A percentile compares a stretch with the other conserved stretches of the same genome.
Evolutionary conservation across 306 rosid genomes (phyloP).

Genomic region (Castanea crenata): DNA sequence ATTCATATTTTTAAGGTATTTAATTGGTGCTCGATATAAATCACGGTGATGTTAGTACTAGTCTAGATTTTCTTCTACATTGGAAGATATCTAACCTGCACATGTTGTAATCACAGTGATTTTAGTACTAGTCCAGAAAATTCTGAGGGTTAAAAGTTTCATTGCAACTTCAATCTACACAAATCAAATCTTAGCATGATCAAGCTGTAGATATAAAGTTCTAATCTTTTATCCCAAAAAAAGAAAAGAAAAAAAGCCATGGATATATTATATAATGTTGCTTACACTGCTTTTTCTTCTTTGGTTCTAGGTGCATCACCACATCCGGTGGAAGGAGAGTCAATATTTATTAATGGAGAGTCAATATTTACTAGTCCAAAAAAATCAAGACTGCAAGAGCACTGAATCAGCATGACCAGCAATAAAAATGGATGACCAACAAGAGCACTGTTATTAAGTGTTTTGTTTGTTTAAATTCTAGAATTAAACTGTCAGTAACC

Average conservation of each 20-base stretch:
- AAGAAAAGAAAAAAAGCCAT: too few species aligned
- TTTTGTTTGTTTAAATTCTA: too few species aligned
- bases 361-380: too few species aligned
- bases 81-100: conserved; percentile 32
- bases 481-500: too few species aligned
- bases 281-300: neutral
- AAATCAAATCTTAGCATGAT: neutral
- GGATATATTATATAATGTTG: neutral
- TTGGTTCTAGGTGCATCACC: conserved; percentile 36
- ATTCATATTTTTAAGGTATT: neutral
- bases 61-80: neutral
- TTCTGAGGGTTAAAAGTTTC: conserved; percentile 3
- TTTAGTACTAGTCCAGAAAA: too few species aligned
- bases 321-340: conserved; percentile 38
- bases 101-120: neutral
- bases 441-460: too few species aligned
- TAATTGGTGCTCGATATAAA: neutral
- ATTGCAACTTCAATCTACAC: neutral
- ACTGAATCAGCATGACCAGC: too few species aligned
- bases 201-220: neutral
- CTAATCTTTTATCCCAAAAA: too few species aligned
- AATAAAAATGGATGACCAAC: too few species aligned
- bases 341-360: neutral
- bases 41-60: neutral
- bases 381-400: too few species aligned